Conservation (phyloP, 257 asterid genomes). For the Thymus mandschuricus region DNA sequence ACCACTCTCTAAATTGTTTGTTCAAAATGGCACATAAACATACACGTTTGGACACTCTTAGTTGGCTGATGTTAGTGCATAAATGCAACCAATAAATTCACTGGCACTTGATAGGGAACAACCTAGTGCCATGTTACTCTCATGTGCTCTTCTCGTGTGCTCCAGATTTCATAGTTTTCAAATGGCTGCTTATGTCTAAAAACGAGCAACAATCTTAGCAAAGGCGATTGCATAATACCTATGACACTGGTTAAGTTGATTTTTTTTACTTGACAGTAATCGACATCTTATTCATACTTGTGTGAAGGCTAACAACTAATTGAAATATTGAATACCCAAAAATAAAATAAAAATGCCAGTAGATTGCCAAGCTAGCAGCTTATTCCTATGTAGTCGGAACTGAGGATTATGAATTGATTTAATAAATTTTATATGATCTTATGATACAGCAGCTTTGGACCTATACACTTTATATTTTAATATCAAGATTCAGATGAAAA, state of each 20-base stretch:
- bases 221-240: no score
- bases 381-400: background rate
- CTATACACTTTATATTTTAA: background rate
- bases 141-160: no score
- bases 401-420: background rate
- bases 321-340: background rate
- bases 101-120: background rate
- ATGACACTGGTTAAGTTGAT: no score
- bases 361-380: slow-evolving; percentile 10
- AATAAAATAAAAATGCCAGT: background rate
- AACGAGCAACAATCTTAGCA: no score
- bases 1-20: background rate
- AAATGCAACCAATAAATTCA: background rate
- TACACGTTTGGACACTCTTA: background rate
- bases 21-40: background rate
- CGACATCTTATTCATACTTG: no score
- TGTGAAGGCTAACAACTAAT: no score
- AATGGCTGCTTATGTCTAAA: no score
- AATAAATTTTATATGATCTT: background rate
- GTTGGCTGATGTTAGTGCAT: background rate
- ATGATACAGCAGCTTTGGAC: slow-evolving; percentile 21
- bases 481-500: background rate
- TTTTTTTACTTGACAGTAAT: no score
- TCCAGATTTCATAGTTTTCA: no score
- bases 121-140: no score